Conservation (phyloP, 495 filamentous ascomycete genomes). For the Penicillium cinerascens region DNA sequence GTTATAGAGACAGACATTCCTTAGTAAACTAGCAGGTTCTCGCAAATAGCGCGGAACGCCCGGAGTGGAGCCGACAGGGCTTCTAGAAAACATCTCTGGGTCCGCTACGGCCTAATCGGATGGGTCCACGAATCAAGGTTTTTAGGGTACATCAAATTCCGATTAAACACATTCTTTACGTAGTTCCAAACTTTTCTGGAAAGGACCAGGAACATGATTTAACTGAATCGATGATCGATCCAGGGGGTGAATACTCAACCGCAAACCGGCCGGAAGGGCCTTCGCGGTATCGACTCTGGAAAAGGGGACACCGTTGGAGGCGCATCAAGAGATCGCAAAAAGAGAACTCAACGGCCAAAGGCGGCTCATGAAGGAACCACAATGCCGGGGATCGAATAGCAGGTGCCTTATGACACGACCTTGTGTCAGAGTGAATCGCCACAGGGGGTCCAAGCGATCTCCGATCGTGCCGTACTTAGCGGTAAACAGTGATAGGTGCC, state of each 20-base stretch:
- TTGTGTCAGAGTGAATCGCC: not conserved
- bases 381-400: not conserved
- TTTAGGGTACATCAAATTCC: not conserved
- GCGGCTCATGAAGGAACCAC: not conserved
- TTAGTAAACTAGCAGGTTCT: not conserved
- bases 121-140: slow-evolving; percentile 7
- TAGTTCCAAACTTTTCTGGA: not conserved
- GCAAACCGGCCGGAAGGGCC: too few relatives aligned
- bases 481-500: not conserved
- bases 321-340: not conserved
- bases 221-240: not conserved
- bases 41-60: not conserved
- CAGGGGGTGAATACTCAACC: too few relatives aligned
- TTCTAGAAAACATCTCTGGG: slow-evolving; percentile 11
- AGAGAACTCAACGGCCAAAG: not conserved
- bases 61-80: not conserved
- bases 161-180: not conserved
- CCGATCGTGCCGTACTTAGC: not conserved
- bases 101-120: slow-evolving; percentile 1
- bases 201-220: not conserved
- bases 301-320: not conserved
- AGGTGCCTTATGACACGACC: not conserved
- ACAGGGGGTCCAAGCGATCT: not conserved
- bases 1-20: not conserved
- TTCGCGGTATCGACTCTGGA: too few relatives aligned